These are phyloP conservation scores for Fusarium sp. DNA, from an alignment of 2,329 filamentous ascomycete species.

Conservation along the genomic window DNA sequence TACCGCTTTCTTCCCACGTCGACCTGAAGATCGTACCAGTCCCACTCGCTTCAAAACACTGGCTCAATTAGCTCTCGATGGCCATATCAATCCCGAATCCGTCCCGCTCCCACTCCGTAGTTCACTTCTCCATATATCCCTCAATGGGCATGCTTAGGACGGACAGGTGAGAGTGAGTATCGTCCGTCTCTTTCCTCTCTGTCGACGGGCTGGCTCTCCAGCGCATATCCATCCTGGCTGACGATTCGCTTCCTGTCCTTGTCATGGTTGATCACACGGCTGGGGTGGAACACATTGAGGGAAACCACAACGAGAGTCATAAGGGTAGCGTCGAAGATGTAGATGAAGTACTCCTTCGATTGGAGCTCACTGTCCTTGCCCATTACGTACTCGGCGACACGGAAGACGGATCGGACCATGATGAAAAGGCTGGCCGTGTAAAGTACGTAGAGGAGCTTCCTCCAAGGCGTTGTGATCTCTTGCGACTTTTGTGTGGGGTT, in stretches of 20 bases:
- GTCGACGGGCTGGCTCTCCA: slow-evolving; percentile 34
- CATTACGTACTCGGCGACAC: slow-evolving; percentile 54
- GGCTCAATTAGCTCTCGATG: not conserved
- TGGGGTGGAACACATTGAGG: slow-evolving; percentile 43
- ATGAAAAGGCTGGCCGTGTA: slow-evolving; percentile 48
- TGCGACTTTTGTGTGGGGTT: slow-evolving; percentile 27
- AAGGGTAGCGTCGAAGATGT: slow-evolving; percentile 50
- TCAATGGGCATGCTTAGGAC: slow-evolving; percentile 3
- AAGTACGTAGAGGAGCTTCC: slow-evolving; percentile 42
- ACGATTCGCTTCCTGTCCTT: slow-evolving; percentile 30
- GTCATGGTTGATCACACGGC: slow-evolving; percentile 37
- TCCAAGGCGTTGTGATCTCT: slow-evolving; percentile 44
- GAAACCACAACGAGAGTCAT: slow-evolving; percentile 45
- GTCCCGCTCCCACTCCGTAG: not conserved
- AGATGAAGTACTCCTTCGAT: slow-evolving; percentile 48
- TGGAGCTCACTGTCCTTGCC: slow-evolving; percentile 48
- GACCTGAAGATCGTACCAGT: not conserved
- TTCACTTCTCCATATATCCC: not conserved
- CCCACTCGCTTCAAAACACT: not conserved
- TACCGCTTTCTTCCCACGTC: not conserved
- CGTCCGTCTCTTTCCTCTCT: slow-evolving; percentile 4
- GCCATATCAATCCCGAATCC: not conserved
- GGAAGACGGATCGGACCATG: slow-evolving; percentile 53
- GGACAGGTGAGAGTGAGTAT: slow-evolving; percentile 21
- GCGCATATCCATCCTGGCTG: slow-evolving; percentile 38